Evolutionary conservation across 805 yeast species (phyloP).

Genomic region (Komagataella kurtzmanii): DNA sequence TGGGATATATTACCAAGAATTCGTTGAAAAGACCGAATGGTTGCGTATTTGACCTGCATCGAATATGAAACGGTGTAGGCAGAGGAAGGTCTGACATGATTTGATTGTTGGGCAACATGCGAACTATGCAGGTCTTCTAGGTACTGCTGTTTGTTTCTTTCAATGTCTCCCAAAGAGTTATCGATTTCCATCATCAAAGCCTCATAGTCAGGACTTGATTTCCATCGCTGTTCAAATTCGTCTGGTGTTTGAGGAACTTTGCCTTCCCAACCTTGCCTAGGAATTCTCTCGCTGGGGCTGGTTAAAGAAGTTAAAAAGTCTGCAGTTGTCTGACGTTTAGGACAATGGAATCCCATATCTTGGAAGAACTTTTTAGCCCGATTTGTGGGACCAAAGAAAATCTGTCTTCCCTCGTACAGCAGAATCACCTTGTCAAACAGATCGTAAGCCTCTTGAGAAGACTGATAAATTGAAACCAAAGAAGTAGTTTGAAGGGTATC

Average conservation of each 20-base stretch:
- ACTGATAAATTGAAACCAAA: slow-evolving; percentile 47
- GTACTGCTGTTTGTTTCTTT: slow-evolving; percentile 9
- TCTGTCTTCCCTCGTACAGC: slow-evolving; percentile 43
- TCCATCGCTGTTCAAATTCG: slow-evolving; percentile 42
- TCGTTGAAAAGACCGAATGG: slow-evolving; percentile 29
- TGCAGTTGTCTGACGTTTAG: slow-evolving; percentile 45
- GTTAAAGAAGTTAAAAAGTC: slow-evolving; percentile 46
- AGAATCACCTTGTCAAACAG: slow-evolving; percentile 39
- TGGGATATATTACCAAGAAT: slow-evolving; percentile 30
- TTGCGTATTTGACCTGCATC: slow-evolving; percentile 32
- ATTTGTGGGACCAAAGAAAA: slow-evolving; percentile 33
- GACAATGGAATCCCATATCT: slow-evolving; percentile 43
- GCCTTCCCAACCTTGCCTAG: slow-evolving; percentile 26
- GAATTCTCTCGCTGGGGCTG: slow-evolving; percentile 32
- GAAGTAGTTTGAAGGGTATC: slow-evolving; percentile 35
- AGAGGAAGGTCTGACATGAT: slow-evolving; percentile 24
- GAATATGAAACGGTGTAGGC: slow-evolving; percentile 30
- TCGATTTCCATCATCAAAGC: slow-evolving; percentile 30
- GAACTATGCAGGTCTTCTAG: slow-evolving; percentile 12
- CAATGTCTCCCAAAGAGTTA: slow-evolving; percentile 7
- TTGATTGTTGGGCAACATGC: slow-evolving; percentile 27
- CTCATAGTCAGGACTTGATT: slow-evolving; percentile 25
- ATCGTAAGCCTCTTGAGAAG: slow-evolving; percentile 41
- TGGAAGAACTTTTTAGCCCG: slow-evolving; percentile 34
- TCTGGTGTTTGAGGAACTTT: slow-evolving; percentile 37